Evolutionary conservation across 257 asterid genomes (phyloP), one percentile per base, ranked within the genome.

Genomic region (Penstemon davidsonii): DNA sequence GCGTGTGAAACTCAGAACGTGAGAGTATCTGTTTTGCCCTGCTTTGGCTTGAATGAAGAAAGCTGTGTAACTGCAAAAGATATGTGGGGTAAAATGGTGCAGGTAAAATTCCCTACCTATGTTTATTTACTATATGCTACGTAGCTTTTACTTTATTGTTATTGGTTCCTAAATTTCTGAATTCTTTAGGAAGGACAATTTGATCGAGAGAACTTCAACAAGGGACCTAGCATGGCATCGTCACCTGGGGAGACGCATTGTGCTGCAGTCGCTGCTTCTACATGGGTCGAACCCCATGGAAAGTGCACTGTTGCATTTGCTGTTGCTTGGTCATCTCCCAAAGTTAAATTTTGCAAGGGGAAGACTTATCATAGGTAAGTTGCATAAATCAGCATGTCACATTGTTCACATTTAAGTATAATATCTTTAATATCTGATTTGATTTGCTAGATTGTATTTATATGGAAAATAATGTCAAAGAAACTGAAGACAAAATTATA

Each of bases 271-370:
- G 84, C 95, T 67, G 99, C 99, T 71, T 81, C 96, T 5, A 67
- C 98, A 7, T 94, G 99, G 98, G 99, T 94, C 7, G 99, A 91
- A 73, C 92, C 99, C 68, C 92, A 94, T 69, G 99, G 99, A 57
- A 91, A 91, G 79, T 86, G 95, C 86, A 89, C 96, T 6, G 78
- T 94, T 66, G 91, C 98, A 49, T 94, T 94, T 71, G 76, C 99
- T 45, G 84, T 94, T 76, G 84, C 98, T 50, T 94, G 99, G 99
- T 87, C 98, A 1, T 91, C 96, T 65, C 99, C 99, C 8, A 83
- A 91, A 86, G 96, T 94, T 54, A 91, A 86, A 79, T 94, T 91
- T 67, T 82, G 89, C 90, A 94, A 94, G 76, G 99, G 98, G 40
- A 94, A 89, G 76, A 83, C 98, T 47, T 94, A 94, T 74, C 78